Evolutionary conservation across 495 filamentous ascomycete species (phyloP).

Genomic region (Neurospora sp.): DNA sequence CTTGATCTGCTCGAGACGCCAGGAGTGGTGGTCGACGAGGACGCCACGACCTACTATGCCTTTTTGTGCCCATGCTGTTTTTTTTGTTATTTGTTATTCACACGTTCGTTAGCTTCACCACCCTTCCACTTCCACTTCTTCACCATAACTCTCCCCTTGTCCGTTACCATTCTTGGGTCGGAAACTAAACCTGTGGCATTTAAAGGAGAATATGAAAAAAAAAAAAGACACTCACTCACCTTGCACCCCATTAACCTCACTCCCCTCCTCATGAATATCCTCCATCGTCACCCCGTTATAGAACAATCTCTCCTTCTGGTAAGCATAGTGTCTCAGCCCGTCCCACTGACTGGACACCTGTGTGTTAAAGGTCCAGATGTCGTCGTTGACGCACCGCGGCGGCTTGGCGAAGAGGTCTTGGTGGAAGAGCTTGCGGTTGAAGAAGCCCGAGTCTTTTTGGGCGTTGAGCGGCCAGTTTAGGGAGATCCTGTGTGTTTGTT

Average conservation of each 20-base stretch:
- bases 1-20: slow-evolving; percentile 22
- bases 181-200: not conserved
- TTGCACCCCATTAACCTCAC: slow-evolving; percentile 38
- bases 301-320: slow-evolving; percentile 43
- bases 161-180: not conserved
- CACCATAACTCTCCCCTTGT: not conserved
- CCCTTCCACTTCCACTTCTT: slow-evolving; percentile 17
- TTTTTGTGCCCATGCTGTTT: slow-evolving; percentile 30
- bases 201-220: not conserved
- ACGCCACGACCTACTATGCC: slow-evolving; percentile 50
- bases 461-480: slow-evolving; percentile 37
- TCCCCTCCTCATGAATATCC: slow-evolving; percentile 39
- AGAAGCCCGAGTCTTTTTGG: slow-evolving; percentile 27
- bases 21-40: slow-evolving; percentile 48
- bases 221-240: slow-evolving; percentile 23
- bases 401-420: slow-evolving; percentile 29
- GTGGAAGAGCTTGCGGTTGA: slow-evolving; percentile 29
- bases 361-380: slow-evolving; percentile 51
- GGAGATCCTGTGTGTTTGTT: slow-evolving; percentile 23
- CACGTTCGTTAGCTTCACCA: not conserved
- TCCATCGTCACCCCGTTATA: slow-evolving; percentile 52
- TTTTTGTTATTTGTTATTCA: slow-evolving; percentile 1
- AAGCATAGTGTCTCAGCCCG: slow-evolving; percentile 36
- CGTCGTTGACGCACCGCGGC: slow-evolving; percentile 42
- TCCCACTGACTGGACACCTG: slow-evolving; percentile 41